phyloP scores from a whole-genome alignment of 1,139 yeast genomes.

The Hansenula lynferdii region DNA sequence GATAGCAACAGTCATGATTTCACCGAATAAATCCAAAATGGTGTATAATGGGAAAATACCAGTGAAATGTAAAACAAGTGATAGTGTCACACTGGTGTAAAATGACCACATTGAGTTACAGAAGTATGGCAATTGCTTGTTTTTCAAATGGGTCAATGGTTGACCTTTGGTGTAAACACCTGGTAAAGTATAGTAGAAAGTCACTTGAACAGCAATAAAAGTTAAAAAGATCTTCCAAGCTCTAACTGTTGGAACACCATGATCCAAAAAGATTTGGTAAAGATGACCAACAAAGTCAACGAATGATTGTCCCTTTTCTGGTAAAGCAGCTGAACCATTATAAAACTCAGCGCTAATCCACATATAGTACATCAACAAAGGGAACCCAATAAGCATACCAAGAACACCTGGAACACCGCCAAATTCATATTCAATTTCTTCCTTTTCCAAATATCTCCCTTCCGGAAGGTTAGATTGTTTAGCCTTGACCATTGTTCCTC shows the following conservation, averaged over 20 bases:
- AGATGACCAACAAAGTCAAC: constrained; percentile 45
- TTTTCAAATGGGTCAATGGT: constrained; percentile 76
- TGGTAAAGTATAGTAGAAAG: constrained; percentile 82
- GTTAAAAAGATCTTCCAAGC: constrained; percentile 69
- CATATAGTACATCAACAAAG: constrained; percentile 92
- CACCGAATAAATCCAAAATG: constrained; percentile 78
- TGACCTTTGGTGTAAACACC: constrained; percentile 96
- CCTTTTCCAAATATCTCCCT: constrained; percentile 33
- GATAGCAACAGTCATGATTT: constrained; percentile 90
- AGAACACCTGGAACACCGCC: constrained; percentile 93
- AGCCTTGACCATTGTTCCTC: neutral
- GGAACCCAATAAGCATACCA: constrained; percentile 94
- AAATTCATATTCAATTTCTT: constrained; percentile 68
- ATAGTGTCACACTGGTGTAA: constrained; percentile 59
- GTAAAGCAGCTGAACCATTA: constrained; percentile 68
- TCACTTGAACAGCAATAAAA: constrained; percentile 66
- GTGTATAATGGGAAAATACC: constrained; percentile 71
- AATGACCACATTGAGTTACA: constrained; percentile 90
- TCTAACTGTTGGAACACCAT: constrained; percentile 65
- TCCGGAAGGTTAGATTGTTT: neutral
- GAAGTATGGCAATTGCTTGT: constrained; percentile 80
- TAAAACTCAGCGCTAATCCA: constrained; percentile 88
- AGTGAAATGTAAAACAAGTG: constrained; percentile 61
- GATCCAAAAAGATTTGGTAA: constrained; percentile 33
- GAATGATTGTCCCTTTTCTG: constrained; percentile 56